phyloP scores from a whole-genome alignment of 805 yeast genomes.

The Hyphopichia homilentoma region DNA sequence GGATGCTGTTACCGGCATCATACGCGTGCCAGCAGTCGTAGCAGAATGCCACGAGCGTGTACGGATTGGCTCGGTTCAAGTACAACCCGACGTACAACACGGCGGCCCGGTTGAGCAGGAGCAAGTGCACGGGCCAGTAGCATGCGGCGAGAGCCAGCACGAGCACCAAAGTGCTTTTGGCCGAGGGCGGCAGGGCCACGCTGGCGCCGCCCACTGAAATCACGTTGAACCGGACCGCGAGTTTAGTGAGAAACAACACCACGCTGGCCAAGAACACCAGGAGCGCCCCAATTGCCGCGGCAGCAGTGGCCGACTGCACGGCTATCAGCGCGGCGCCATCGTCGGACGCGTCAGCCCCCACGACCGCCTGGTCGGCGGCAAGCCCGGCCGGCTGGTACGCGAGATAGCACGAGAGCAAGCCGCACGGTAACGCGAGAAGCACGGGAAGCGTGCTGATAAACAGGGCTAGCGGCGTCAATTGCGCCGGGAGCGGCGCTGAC shows the following conservation, averaged over 20 bases:
- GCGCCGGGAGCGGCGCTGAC: too few relatives aligned
- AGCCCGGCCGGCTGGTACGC: too few relatives aligned
- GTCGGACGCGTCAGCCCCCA: too few relatives aligned
- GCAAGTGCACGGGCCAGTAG: constrained; percentile 13
- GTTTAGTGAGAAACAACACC: constrained; percentile 14
- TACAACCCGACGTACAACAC: constrained; percentile 27
- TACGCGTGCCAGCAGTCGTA: constrained; percentile 18
- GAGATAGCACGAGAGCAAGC: constrained; percentile 22
- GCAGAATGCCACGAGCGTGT: constrained; percentile 24
- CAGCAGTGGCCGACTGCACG: too few relatives aligned
- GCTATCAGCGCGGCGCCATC: too few relatives aligned
- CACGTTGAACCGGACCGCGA: constrained; percentile 11
- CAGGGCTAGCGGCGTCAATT: not conserved
- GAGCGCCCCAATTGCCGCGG: too few relatives aligned
- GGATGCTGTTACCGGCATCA: constrained; percentile 3
- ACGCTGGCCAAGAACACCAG: constrained; percentile 18
- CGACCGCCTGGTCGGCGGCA: too few relatives aligned
- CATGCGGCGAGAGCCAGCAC: not conserved
- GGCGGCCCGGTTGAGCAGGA: constrained; percentile 22
- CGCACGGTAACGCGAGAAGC: constrained; percentile 27
- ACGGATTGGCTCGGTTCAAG: constrained; percentile 25
- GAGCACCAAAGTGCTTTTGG: too few relatives aligned
- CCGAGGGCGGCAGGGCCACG: too few relatives aligned
- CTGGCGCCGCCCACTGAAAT: constrained; percentile 5
- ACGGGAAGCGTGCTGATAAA: constrained; percentile 28